These are phyloP conservation scores for Moricandia arvensis DNA, from an alignment of 345 rosid species.

Conservation along the genomic window DNA sequence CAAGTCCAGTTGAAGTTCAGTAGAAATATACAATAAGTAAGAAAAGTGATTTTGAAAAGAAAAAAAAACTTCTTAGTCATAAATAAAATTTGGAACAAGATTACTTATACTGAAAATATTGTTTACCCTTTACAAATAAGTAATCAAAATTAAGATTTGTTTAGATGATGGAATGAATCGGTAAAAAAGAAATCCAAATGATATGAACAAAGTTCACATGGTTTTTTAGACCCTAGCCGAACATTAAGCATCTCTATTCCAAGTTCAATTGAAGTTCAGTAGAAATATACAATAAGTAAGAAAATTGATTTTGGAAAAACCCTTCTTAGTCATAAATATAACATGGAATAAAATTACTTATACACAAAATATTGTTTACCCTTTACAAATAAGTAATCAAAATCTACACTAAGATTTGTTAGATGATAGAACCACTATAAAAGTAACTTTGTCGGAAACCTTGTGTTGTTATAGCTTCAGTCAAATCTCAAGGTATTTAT, in stretches of 20 bases:
- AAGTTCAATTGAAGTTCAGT: neutral
- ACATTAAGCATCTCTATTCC: neutral
- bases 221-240: neutral
- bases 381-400: neutral
- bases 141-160: neutral
- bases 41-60: neutral
- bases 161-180: neutral
- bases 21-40: neutral
- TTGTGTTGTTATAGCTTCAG: neutral
- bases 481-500: neutral
- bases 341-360: neutral
- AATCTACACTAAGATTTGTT: neutral
- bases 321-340: neutral
- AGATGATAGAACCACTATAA: neutral
- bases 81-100: neutral
- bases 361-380: neutral
- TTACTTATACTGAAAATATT: neutral
- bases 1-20: neutral
- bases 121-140: neutral
- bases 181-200: neutral
- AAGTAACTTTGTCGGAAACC: neutral
- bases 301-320: neutral
- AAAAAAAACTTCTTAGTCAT: neutral
- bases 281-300: neutral
- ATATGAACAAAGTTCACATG: neutral